phyloP scores from a whole-genome alignment of 768 basidiomycete species.

The Pisolithus tinctorius region DNA sequence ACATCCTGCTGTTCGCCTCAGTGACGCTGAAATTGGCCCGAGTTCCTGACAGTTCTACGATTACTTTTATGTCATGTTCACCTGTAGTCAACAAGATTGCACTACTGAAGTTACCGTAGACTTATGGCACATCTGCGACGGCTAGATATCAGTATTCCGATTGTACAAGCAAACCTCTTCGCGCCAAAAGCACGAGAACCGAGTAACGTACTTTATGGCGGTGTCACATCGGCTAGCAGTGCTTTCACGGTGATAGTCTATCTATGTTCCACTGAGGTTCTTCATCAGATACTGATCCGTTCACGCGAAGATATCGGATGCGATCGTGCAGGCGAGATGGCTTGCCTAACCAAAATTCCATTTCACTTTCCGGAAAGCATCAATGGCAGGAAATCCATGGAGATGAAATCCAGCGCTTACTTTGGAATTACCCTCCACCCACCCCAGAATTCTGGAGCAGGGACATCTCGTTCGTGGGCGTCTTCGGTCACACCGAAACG shows the following conservation, averaged over 20 bases:
- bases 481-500: conserved; percentile 46
- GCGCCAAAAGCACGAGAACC: background rate
- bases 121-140: no score
- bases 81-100: no score
- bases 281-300: conserved; percentile 38
- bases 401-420: conserved; percentile 32
- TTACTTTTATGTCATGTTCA: no score
- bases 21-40: no score
- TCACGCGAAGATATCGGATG: conserved; percentile 62
- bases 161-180: background rate
- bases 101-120: no score
- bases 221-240: background rate
- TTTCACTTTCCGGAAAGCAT: conserved; percentile 51
- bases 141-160: background rate
- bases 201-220: background rate
- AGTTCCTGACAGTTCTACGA: no score
- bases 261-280: conserved; percentile 69
- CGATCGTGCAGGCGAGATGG: conserved; percentile 93
- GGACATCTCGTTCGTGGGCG: conserved; percentile 42
- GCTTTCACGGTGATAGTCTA: conserved; percentile 61
- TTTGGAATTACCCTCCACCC: conserved; percentile 92
- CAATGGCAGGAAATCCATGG: background rate
- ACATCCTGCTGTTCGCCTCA: no score
- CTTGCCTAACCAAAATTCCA: conserved; percentile 97
- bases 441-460: conserved; percentile 90